Evolutionary conservation across 305 asterid species (phyloP), one percentile per base, ranked within the genome.

Genomic region (Fraxinus greggii): DNA sequence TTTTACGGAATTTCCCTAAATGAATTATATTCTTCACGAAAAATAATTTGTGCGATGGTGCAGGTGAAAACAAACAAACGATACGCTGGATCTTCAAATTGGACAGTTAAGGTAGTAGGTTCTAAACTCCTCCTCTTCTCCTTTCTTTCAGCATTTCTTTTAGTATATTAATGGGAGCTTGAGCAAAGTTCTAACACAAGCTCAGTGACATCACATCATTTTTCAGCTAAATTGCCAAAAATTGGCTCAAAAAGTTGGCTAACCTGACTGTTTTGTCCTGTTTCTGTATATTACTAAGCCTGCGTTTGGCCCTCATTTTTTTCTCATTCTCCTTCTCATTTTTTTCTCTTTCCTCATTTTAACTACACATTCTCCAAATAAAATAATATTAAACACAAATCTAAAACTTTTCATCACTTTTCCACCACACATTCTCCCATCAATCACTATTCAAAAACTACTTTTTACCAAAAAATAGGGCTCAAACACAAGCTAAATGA

Each of bases 31-130:
- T 28, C 28, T 54, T 24, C 74, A 1, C 59, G 31, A 72, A 78
- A 51, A 75, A 36, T 83, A 17, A 38, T 36, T 40, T 82, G 75
- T 79, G 56, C 76, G 72, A 28, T 80, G 76, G 70, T 90, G 89
- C 97, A 96, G 98, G 84, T 96, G 63, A 92, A 90, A 88, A 1
- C 98, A 78, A 96, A 93, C 86, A 96, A 96, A 86, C 97, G 98
- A 29, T 96, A 96, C 83, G 85, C 95, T 0, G 98, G 98, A 69
- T 91, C 93, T 75, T 65, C 98, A 78, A 96, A 92, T 1, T 96
- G 99, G 99, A 96, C 98, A 4, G 99, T 96, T 78, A 92, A 91
- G 99, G 99, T 95, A 84, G 87, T 33, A 35, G 42, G 69, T 85
- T 81, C 80, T 65, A 9, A 23, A 29, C 77, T 48, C 24, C 65